Conservation (phyloP, 352 stramenopile species). For the Pythium utonaiense region DNA sequence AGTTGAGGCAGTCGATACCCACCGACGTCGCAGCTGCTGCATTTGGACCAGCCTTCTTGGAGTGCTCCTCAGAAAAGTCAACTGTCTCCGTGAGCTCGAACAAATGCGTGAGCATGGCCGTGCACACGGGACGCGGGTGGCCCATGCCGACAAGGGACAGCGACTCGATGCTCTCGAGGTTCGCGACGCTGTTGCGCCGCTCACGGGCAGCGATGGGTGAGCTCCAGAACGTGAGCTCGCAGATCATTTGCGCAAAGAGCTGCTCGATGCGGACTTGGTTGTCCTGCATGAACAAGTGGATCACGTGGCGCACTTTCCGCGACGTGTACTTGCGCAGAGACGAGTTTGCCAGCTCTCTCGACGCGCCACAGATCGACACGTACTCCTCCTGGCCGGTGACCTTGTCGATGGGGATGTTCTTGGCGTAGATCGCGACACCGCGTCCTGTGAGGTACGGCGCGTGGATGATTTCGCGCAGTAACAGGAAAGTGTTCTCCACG, state of each 20-base stretch:
- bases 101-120: conserved; percentile 74
- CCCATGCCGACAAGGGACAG: conserved; percentile 63
- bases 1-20: conserved; percentile 84
- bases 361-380: conserved; percentile 81
- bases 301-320: conserved; percentile 77
- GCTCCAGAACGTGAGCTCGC: conserved; percentile 83
- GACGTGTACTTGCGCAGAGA: conserved; percentile 83
- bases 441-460: conserved; percentile 79
- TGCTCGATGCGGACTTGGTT: conserved; percentile 61
- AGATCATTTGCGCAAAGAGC: conserved; percentile 81
- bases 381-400: conserved; percentile 86
- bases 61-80: conserved; percentile 65
- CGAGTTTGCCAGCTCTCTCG: conserved; percentile 78
- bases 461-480: conserved; percentile 79
- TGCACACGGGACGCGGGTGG: conserved; percentile 70
- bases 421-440: conserved; percentile 82
- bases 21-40: conserved; percentile 42
- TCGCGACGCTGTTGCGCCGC: conserved; percentile 35
- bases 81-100: conserved; percentile 84
- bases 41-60: conserved; percentile 27
- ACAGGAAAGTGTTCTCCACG: conserved; percentile 79
- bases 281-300: conserved; percentile 82
- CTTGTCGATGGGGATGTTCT: conserved; percentile 82
- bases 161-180: conserved; percentile 49
- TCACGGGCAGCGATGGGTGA: conserved; percentile 36